Conservation (phyloP, 1,284 basidiomycete species). For the Rhodotorula glutinis region DNA sequence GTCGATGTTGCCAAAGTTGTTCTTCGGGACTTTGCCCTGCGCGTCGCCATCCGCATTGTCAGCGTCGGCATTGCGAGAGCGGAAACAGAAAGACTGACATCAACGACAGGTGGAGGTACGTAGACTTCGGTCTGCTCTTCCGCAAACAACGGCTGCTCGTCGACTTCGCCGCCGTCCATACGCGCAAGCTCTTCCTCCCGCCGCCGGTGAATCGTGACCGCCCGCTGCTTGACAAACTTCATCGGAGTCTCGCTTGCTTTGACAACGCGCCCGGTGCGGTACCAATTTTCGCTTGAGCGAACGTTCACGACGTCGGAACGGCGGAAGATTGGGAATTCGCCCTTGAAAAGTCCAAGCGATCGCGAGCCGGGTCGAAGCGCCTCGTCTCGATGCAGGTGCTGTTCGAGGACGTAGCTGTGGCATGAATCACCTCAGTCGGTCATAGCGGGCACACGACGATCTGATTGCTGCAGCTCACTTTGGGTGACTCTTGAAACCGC, state of each 20-base stretch:
- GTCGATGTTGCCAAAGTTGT: constrained; percentile 96
- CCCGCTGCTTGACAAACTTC: constrained; percentile 84
- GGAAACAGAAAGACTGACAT: constrained; percentile 58
- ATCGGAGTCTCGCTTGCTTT: constrained; percentile 72
- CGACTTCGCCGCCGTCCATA: constrained; percentile 53
- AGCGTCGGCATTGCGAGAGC: neutral
- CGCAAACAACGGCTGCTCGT: constrained; percentile 84
- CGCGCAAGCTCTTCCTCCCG: constrained; percentile 75
- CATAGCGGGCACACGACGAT: too few relatives aligned
- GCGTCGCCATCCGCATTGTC: constrained; percentile 4
- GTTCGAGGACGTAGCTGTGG: constrained; percentile 75
- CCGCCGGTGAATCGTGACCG: constrained; percentile 74
- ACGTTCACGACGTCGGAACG: constrained; percentile 76
- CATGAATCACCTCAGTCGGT: too few relatives aligned
- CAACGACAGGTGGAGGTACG: constrained; percentile 69
- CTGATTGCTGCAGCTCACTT: too few relatives aligned
- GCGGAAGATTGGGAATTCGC: constrained; percentile 80
- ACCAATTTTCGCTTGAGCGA: constrained; percentile 92
- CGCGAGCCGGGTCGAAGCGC: constrained; percentile 72
- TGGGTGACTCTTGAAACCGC: constrained; percentile 94
- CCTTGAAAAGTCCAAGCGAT: constrained; percentile 86
- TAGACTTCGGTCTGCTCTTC: constrained; percentile 81
- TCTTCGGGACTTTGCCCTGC: constrained; percentile 88
- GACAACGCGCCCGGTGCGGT: constrained; percentile 76
- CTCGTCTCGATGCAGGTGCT: constrained; percentile 85